Percentiles rank a stretch among this genome's conserved stretches.
Evolutionary conservation across 371 early-diverging fungal species (phyloP).

Genomic region (Mucor irregularis): DNA sequence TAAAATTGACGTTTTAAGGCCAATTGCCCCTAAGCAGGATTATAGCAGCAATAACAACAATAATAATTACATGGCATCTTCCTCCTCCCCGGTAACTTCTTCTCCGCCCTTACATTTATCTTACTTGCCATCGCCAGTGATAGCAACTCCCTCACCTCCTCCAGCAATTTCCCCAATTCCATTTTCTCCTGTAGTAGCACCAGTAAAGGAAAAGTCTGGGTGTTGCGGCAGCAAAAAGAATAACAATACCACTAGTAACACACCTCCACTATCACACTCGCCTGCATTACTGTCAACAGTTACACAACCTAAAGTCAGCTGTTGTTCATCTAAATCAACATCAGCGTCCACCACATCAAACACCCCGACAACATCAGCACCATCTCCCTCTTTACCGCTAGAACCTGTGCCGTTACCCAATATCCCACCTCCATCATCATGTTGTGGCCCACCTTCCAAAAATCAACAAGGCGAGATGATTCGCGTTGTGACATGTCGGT

Average conservation of each 20-base stretch:
- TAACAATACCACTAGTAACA: no score
- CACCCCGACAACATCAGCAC: background rate
- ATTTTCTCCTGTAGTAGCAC: no score
- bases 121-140: background rate
- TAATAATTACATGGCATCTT: no score
- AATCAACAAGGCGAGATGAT: conserved; percentile 33
- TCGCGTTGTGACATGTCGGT: conserved; percentile 47
- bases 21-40: conserved; percentile 18
- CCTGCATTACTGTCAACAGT: no score
- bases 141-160: background rate
- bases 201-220: no score
- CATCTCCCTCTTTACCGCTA: background rate
- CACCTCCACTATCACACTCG: no score
- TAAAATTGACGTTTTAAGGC: conserved; percentile 1
- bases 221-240: no score
- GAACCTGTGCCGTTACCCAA: conserved; percentile 14
- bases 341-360: background rate
- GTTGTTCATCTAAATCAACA: no score
- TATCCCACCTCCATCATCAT: conserved; percentile 22
- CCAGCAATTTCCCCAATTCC: no score
- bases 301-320: no score
- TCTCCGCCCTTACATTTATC: no score
- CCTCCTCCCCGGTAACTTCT: no score
- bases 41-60: background rate
- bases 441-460: conserved; percentile 28